Evolutionary conservation across 2,329 filamentous ascomycete species (phyloP), one percentile per base, ranked within the genome.

Genomic region (Phialemoniopsis sp.): DNA sequence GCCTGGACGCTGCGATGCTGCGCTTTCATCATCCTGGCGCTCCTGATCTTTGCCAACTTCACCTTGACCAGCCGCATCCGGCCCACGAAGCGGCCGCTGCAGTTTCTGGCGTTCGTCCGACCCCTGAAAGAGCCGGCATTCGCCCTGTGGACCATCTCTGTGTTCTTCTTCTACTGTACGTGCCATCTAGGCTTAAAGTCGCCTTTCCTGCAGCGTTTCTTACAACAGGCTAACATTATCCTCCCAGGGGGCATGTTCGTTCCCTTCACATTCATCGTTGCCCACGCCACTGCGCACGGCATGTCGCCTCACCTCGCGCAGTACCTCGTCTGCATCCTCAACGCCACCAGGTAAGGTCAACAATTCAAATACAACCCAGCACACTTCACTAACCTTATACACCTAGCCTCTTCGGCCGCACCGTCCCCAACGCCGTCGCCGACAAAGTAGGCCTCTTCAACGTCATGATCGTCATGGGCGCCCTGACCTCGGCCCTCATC

Each of bases 401-500:
- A n/a, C n/a, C n/a, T n/a, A 53, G 51, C 31, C 19, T 54, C 7
- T 46, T 54, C 26, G 53, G 53, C 8, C 48, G 53, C n/a, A 43
- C 46, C 8, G 30, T 50, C 3, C 48, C 55, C 2, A 49, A 46
- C 9, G 37, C 43, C 12, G 19, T 50, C 4, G 54, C 41, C 17
- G 56, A 59, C 38, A 50, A 43, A 34, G 29, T 51, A 26, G 56
- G 55, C 4, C 46, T 39, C 13, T 59, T 51, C 46, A 59, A 59
- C 43, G 46, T 56, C 40, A 51, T 56, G 29, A 68, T 72, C 35
- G 53, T 70, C 8, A 61, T 72, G 40, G 65, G 64, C 19, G 56
- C 58, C 16, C 34, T 69, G 31, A 62, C 70, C 6, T 46, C 49
- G 8, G 48, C 57, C 29, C 42, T 55, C 13, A 48, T 53, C 10